Percentiles rank a stretch among this genome's conserved stretches.
Evolutionary conservation across 371 early-diverging fungal species (phyloP).

Genomic region (Syncephalastrum sp.): DNA sequence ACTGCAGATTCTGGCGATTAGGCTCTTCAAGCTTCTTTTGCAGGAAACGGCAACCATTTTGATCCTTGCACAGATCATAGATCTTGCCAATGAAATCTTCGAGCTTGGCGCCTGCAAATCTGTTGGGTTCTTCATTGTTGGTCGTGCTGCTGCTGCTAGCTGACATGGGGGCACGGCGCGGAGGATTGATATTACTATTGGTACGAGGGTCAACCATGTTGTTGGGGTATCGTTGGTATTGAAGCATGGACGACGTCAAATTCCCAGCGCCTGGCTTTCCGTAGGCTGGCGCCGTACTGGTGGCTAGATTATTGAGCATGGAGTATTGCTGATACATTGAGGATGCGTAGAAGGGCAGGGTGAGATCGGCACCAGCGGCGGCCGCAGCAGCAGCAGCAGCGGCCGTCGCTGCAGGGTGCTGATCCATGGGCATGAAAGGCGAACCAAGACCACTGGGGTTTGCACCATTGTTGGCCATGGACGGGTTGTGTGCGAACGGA

Average conservation of each 20-base stretch:
- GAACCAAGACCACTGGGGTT: neutral
- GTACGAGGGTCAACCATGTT: conserved; percentile 4
- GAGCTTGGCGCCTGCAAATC: conserved; percentile 64
- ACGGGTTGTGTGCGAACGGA: conserved; percentile 46
- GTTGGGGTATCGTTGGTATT: conserved; percentile 1
- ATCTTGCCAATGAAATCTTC: conserved; percentile 74
- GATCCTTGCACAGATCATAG: conserved; percentile 82
- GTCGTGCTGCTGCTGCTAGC: neutral
- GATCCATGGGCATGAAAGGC: neutral
- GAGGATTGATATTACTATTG: neutral
- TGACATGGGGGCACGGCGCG: neutral
- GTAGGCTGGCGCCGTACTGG: neutral
- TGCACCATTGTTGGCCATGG: conserved; percentile 7
- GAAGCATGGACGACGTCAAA: neutral
- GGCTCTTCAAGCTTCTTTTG: conserved; percentile 85
- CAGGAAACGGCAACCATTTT: conserved; percentile 87
- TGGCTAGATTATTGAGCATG: conserved; percentile 16
- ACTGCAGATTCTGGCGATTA: conserved; percentile 51
- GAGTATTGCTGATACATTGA: conserved; percentile 15
- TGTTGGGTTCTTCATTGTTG: conserved; percentile 41
- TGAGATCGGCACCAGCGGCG: conserved; percentile 12
- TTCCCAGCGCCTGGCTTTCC: neutral
- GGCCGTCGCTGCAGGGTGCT: conserved; percentile 10
- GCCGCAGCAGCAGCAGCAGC: conserved; percentile 8
- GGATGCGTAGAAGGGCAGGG: conserved; percentile 9